Percentiles rank a stretch among this genome's conserved stretches.
Evolutionary conservation across 2,329 filamentous ascomycete species (phyloP).

Genomic region (Juglanconis juglandina): DNA sequence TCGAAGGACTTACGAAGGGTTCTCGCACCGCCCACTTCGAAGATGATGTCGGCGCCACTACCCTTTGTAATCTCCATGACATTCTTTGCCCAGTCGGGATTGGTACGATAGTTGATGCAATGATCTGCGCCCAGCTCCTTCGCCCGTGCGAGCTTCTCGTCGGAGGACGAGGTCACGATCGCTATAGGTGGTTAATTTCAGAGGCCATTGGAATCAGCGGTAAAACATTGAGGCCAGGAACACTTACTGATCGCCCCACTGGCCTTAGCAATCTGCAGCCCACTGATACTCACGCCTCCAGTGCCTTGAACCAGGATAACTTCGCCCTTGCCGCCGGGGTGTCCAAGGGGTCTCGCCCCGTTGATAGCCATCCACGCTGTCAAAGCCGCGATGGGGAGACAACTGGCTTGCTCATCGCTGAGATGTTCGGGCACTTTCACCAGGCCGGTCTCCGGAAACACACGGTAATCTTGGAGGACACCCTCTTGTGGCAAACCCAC

Average conservation of each 20-base stretch:
- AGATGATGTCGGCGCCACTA: slow-evolving; percentile 50
- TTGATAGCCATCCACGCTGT: slow-evolving; percentile 67
- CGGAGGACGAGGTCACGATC: slow-evolving; percentile 53
- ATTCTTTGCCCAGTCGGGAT: slow-evolving; percentile 47
- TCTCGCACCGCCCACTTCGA: slow-evolving; percentile 52
- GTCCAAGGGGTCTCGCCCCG: slow-evolving; percentile 52
- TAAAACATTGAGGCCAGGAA: slow-evolving; percentile 18
- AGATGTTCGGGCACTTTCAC: slow-evolving; percentile 56
- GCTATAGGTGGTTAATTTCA: slow-evolving; percentile 45
- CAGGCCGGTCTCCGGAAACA: slow-evolving; percentile 54
- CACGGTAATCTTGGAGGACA: slow-evolving; percentile 55
- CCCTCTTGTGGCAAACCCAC: slow-evolving; percentile 60
- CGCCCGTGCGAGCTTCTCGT: slow-evolving; percentile 46
- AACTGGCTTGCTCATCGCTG: slow-evolving; percentile 56
- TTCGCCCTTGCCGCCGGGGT: slow-evolving; percentile 43
- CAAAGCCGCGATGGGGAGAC: slow-evolving; percentile 58
- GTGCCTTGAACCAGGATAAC: slow-evolving; percentile 53
- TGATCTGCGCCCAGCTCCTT: slow-evolving; percentile 48
- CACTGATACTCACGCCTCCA: slow-evolving; percentile 49
- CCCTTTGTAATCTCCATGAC: slow-evolving; percentile 44
- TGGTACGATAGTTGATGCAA: slow-evolving; percentile 52
- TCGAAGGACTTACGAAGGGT: slow-evolving; percentile 52
- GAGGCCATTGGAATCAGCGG: slow-evolving; percentile 23
- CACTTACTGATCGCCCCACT: slow-evolving; percentile 43
- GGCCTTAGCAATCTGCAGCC: slow-evolving; percentile 52